Base-by-base conservation (phyloP, 2,329 filamentous ascomycete species). In the Sphaerulina populicola region DNA sequence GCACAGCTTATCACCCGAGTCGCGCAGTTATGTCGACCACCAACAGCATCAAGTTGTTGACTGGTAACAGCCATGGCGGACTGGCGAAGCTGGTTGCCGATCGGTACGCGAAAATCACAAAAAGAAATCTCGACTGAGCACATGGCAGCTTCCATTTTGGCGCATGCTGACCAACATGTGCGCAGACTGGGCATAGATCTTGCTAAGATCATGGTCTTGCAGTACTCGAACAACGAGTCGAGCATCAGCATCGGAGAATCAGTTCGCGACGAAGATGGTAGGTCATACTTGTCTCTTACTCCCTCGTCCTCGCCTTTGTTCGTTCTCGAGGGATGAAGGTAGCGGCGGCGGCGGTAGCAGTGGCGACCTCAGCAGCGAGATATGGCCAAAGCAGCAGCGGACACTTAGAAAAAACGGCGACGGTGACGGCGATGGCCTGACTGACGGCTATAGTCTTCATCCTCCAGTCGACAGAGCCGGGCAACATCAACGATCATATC, bases 401-500 rank as follows among this genome's bases (percentile, higher is more conserved):
- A 27, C 23, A 27, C 23, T 4, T 4, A 27, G 8, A 23, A 39
- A 21, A 8, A 12, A 29, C 23, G 30, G n/a, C 36, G 18, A 30
- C 14, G 31, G 18, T n/a, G 47, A n/a, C 31, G 31, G 31, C 31
- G 31, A 35, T 3, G 12, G 6, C 12, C 31, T 37, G 14, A 47
- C 42, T 48, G 46, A 52, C 54, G 35, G 23, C n/a, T 9, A 21
- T 57, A 69, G 90, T 96, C 66, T 97, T 96, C 74, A 94, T 97
- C 64, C 77, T 97, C 54, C 91, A 97, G 72, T 95, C 91, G 21
- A 95, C 93, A 43, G 85, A 87, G 37, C 91, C 91, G 1, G 90
- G 91, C 68, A 90, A 96, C 68, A 94, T 97, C 74, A 98, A 98
- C 72, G 91, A 97, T 69, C 89, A 89, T 44, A 79, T 98, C 54